Evolutionary conservation across 1,284 basidiomycete genomes (phyloP), one percentile per base, ranked within the genome.

Genomic region (Cryptococcus neoformans): DNA sequence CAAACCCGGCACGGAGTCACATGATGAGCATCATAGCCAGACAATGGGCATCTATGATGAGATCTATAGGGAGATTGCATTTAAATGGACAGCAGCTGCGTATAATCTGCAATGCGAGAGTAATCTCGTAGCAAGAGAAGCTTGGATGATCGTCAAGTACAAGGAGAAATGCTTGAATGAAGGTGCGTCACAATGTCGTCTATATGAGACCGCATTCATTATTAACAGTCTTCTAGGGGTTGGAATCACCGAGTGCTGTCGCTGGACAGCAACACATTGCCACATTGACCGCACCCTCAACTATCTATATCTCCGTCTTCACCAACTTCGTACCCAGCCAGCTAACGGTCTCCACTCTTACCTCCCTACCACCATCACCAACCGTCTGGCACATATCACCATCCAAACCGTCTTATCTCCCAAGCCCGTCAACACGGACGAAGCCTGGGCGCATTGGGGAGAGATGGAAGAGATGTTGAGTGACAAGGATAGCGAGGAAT

Each of bases 41-140:
- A 61, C 59, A 2, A 41, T 58, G 42, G 62, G 52, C 50, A 50
- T 67, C 46, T 88, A 90, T 65, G 88, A 93, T 71, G 67, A 73
- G 51, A 59, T 73, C 2, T 96, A 96, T 72, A 84, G 90, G 61
- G 90, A 93, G 68, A 83, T 94, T 49, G 87, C 87, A 0, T 91
- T 94, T 77, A 87, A 88, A 7, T 81, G 92, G 61, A 90, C 92
- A 1, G 93, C 92, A 2, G 90, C 92, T 4, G 81, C 95, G 10
- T 92, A 86, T 62, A 88, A 90, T 68, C 87, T 92, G 65, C 90
- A 96, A 78, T 87, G 92, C 7, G 75, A 87, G 57, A 85, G 85
- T 37, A 87, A 88, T 67, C 93, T 88, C 75, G 88, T 94, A 4
- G 89, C 90, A 62, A 76, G 74, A 41, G 86, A 95, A 70, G 88